Conservation (phyloP, 148 eudicot genomes). For the Rhododendron molle region DNA sequence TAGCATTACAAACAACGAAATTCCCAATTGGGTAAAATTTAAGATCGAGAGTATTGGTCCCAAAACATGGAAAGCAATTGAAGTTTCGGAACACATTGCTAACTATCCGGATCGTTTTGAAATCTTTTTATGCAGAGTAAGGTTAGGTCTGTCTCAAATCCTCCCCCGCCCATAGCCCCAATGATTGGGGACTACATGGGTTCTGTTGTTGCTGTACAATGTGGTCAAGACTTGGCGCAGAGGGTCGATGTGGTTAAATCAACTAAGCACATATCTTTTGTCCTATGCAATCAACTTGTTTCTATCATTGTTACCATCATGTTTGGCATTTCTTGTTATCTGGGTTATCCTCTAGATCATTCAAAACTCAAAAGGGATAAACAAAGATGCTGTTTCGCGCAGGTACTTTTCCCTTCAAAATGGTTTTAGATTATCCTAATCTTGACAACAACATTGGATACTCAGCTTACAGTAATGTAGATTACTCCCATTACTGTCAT, state of each 20-base stretch:
- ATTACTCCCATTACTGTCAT: not conserved
- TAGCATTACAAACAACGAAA: not conserved
- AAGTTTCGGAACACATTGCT: not conserved
- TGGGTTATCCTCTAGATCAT: not conserved
- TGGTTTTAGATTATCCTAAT: not conserved
- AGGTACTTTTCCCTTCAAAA: not conserved
- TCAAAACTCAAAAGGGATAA: not conserved
- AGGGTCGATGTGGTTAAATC: not conserved
- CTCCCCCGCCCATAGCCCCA: too few relatives aligned
- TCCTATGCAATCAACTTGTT: not conserved
- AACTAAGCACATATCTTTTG: not conserved
- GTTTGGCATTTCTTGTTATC: not conserved
- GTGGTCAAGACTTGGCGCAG: not conserved
- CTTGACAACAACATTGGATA: not conserved
- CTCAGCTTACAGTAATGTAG: not conserved
- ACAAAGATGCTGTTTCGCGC: not conserved
- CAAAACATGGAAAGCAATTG: not conserved
- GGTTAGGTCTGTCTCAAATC: too few relatives aligned
- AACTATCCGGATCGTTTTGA: not conserved
- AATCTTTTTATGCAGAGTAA: not conserved
- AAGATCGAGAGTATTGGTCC: not conserved
- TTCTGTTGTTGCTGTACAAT: too few relatives aligned
- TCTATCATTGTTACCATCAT: not conserved
- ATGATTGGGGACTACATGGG: too few relatives aligned
- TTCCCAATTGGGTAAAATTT: not conserved